Evolutionary conservation across 78 protist species (phyloP).

Genomic region (Pigoraptor vietnamica): DNA sequence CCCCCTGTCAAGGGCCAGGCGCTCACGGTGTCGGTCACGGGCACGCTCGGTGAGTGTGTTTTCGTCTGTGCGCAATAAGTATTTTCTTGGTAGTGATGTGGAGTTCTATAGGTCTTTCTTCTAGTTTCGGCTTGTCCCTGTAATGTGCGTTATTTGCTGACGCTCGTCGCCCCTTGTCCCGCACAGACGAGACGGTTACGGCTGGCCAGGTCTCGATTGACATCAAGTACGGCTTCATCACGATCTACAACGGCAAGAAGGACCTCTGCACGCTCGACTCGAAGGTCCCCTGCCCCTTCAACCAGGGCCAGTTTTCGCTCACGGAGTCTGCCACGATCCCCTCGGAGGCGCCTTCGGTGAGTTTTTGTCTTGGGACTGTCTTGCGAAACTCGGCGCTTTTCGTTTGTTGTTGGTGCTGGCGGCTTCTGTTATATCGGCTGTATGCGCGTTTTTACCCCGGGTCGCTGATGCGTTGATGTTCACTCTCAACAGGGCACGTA

Average conservation of each 20-base stretch:
- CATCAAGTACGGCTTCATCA: not conserved
- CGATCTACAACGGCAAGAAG: not conserved
- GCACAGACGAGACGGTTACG: not conserved
- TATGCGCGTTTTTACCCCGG: too few species aligned
- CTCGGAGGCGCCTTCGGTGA: not conserved
- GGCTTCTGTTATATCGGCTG: too few species aligned
- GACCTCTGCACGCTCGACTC: not conserved
- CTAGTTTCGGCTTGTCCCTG: not conserved
- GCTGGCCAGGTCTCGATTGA: not conserved
- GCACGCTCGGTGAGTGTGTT: not conserved
- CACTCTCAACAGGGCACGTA: not conserved
- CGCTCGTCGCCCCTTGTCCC: too few species aligned
- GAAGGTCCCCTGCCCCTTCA: not conserved
- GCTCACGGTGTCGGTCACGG: constrained; percentile 5
- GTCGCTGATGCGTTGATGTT: not conserved
- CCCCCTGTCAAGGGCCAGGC: constrained; percentile 24
- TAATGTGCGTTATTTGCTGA: too few species aligned
- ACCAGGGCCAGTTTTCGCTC: not conserved
- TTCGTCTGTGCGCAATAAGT: not conserved
- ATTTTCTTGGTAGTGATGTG: too few species aligned
- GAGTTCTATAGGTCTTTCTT: too few species aligned
- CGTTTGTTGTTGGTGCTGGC: too few species aligned
- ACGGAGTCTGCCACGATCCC: not conserved
- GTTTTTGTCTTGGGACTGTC: not conserved
- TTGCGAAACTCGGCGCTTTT: not conserved